phyloP scores from a whole-genome alignment of 106 monocot genomes.

The Phalaenopsis aphrodite region DNA sequence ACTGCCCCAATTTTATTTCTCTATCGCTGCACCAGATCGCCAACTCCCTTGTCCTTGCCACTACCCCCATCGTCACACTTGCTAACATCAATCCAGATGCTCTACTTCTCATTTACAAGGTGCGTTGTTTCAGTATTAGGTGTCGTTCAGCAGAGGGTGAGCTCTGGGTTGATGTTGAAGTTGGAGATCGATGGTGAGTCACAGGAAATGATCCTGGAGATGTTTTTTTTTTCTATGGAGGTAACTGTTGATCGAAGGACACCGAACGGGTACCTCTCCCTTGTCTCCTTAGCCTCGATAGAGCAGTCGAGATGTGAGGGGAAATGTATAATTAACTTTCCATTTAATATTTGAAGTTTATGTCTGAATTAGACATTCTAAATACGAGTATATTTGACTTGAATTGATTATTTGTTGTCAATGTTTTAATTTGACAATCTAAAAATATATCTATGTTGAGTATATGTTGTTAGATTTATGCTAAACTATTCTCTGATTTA shows the following conservation, averaged over 20 bases:
- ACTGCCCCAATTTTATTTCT: slow-evolving; percentile 2
- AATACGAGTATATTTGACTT: no score
- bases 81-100: slow-evolving; percentile 38
- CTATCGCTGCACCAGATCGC: neutral
- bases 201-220: slow-evolving; percentile 35
- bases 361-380: neutral
- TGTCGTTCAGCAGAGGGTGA: slow-evolving; percentile 48
- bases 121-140: slow-evolving; percentile 16
- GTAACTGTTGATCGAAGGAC: slow-evolving; percentile 58
- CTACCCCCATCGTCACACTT: slow-evolving; percentile 13
- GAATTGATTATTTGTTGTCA: no score
- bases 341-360: neutral
- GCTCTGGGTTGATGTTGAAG: slow-evolving; percentile 26
- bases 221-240: slow-evolving; percentile 33
- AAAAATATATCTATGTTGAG: neutral
- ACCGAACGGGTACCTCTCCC: slow-evolving; percentile 47
- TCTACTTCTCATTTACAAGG: neutral
- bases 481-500: slow-evolving; percentile 13
- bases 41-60: neutral
- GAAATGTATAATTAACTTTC: neutral
- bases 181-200: slow-evolving; percentile 11
- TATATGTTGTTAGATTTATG: neutral
- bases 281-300: slow-evolving; percentile 52
- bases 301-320: slow-evolving; percentile 82
- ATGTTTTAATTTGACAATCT: neutral